Base-by-base conservation (phyloP, 345 rosid genomes). In the Citrus glauca region DNA sequence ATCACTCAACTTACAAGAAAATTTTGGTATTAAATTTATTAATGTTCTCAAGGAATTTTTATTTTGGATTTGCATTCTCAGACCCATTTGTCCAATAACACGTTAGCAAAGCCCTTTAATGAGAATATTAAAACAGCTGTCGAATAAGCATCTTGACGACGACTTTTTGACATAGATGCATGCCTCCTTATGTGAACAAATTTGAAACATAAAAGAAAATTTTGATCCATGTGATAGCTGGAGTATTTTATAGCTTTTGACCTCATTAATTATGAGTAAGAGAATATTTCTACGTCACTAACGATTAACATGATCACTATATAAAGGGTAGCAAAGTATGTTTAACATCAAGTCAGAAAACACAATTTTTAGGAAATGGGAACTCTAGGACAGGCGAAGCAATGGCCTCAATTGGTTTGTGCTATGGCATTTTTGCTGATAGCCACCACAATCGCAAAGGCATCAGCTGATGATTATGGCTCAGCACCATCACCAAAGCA, bases 341-440 rank as follows among this genome's bases (percentile, higher is more conserved):
- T 38, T 25, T 24, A 4, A 5, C 28, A 20, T 48, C 71, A 72
- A 68, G 42, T 57, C 71, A 67, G 8, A 66, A 13, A 74, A 40
- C 32, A 78, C 19, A 33, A 7, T 20, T 66, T 66, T 11, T 4
- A 20, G 9, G 69, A 66, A 66, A 66, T 66, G 69, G 25, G 7
- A 66, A 19, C 69, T 35, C 9, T 3, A 1, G 13, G 25, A 66
- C 38, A 35, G 20, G 11, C 22, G n/a, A 37, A 45, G 24, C 45
- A 66, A 66, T 66, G 45, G 69, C 69, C 69, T 8, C 42, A 10
- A 8, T 66, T 66, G 45, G 27, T 2, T 20, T 66, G 20, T 33
- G 69, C 69, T 6, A 19, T 19, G 42, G 69, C n/a, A 33, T 8
- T 66, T 66, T 88, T 78, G 76, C 78, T 88, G 65, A 8, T 75